Percentiles rank a stretch among this genome's conserved stretches.
These are phyloP conservation scores for Lenwebbia sp. DNA, from an alignment of 345 rosid genomes.

Conservation along the genomic window DNA sequence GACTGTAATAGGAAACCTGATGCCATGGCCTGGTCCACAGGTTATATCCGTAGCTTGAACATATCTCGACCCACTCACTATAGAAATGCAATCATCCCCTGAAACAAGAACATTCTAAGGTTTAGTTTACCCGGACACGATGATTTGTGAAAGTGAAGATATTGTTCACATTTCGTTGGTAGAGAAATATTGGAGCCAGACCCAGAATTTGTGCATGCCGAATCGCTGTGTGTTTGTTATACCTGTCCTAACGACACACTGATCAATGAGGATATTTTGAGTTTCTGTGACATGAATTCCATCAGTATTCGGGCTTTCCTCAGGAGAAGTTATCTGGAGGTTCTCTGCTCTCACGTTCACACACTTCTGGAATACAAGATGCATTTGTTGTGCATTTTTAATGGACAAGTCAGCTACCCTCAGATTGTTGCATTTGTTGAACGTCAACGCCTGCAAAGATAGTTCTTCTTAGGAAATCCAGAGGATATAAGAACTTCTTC, in stretches of 20 bases:
- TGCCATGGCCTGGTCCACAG: conserved; percentile 97
- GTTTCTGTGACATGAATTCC: conserved; percentile 73
- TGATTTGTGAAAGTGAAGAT: not conserved
- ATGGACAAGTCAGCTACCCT: conserved; percentile 43
- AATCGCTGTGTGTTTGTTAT: not conserved
- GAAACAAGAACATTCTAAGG: not conserved
- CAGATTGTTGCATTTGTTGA: conserved; percentile 40
- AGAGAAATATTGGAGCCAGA: not conserved
- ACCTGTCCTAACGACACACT: conserved; percentile 62
- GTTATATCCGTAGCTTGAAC: conserved; percentile 56
- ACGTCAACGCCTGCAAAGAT: conserved; percentile 58
- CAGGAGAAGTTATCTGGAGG: conserved; percentile 53
- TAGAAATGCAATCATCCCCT: conserved; percentile 96
- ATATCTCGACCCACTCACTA: conserved; percentile 76
- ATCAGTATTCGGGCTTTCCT: conserved; percentile 83
- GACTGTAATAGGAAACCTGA: conserved; percentile 35
- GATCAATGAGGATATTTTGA: conserved; percentile 44
- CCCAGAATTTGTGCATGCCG: not conserved
- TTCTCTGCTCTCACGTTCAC: conserved; percentile 40
- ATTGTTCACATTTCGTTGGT: not conserved
- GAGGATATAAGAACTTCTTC: not conserved
- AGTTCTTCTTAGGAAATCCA: not conserved
- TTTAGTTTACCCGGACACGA: not conserved
- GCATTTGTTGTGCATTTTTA: conserved; percentile 80
- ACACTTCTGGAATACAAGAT: conserved; percentile 42